Conservation (phyloP, 163 green algal genomes). For the Coccomyxa subellipsoidea region DNA sequence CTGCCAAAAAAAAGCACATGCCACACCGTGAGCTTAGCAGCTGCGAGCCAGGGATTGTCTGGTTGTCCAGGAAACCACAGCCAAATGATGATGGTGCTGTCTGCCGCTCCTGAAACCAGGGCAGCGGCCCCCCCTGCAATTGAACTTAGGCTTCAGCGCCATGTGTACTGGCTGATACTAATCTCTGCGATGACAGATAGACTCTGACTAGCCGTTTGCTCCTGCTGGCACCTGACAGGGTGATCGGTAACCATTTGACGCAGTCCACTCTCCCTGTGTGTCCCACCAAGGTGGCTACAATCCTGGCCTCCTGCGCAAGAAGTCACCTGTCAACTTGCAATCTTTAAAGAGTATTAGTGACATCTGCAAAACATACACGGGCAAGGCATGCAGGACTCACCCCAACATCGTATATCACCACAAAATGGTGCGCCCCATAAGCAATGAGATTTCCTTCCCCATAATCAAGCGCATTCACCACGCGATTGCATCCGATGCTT, state of each 20-base stretch:
- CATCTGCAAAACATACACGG: background rate
- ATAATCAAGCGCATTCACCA: slow-evolving; percentile 67
- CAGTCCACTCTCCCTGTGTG: slow-evolving; percentile 70
- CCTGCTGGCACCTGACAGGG: background rate
- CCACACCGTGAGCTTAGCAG: slow-evolving; percentile 15
- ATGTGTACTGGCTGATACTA: no score
- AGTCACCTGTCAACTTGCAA: background rate
- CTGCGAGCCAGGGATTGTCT: slow-evolving; percentile 1
- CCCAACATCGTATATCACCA: slow-evolving; percentile 71
- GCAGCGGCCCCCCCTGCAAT: slow-evolving; percentile 13
- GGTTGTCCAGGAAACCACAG: background rate
- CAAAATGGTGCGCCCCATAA: slow-evolving; percentile 65
- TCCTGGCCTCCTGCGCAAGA: slow-evolving; percentile 42
- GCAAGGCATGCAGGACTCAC: slow-evolving; percentile 25
- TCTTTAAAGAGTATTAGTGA: background rate
- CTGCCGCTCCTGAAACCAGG: slow-evolving; percentile 51
- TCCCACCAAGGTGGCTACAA: slow-evolving; percentile 56
- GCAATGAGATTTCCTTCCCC: slow-evolving; percentile 61
- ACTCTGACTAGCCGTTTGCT: no score
- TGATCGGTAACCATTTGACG: slow-evolving; percentile 52
- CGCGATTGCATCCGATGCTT: slow-evolving; percentile 67
- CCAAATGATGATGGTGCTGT: slow-evolving; percentile 56
- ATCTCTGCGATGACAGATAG: no score
- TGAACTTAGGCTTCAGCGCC: background rate
- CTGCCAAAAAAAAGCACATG: no score